These are phyloP conservation scores for Elaeis guineensis DNA, from an alignment of 176 grass and related monocot species.

Conservation along the genomic window DNA sequence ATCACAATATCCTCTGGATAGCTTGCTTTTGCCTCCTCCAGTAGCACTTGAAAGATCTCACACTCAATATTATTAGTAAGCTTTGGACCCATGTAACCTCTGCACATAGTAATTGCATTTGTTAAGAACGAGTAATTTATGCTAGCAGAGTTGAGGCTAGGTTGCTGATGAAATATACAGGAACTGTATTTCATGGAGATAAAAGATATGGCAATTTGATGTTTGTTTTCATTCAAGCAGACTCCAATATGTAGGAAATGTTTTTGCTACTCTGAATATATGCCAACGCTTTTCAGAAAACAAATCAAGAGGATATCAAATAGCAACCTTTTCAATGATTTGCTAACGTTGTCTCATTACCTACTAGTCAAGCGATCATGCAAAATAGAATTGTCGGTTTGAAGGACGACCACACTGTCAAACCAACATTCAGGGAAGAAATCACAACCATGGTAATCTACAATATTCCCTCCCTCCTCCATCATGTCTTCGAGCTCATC, in stretches of 20 bases:
- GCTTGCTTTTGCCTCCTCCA: slow-evolving; percentile 86
- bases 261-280: too few species aligned
- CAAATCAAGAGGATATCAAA: neutral
- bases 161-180: too few species aligned
- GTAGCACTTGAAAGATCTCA: slow-evolving; percentile 87
- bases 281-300: too few species aligned
- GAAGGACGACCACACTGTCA: slow-evolving; percentile 87
- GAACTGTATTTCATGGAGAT: too few species aligned
- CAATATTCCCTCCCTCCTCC: slow-evolving; percentile 75
- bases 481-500: slow-evolving; percentile 89
- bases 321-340: too few species aligned
- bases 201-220: too few species aligned
- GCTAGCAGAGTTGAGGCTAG: too few species aligned
- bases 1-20: slow-evolving; percentile 70
- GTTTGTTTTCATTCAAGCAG: too few species aligned
- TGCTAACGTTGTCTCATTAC: slow-evolving; percentile 22
- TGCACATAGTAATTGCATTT: slow-evolving; percentile 13
- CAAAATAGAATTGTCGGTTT: slow-evolving; percentile 86
- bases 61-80: slow-evolving; percentile 91
- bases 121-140: neutral
- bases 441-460: slow-evolving; percentile 93
- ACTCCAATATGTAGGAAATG: too few species aligned
- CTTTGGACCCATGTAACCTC: slow-evolving; percentile 89
- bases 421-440: slow-evolving; percentile 98
- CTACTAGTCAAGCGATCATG: slow-evolving; percentile 80